Conservation (phyloP, 2,329 filamentous ascomycete species). For the Xylogone sp. region DNA sequence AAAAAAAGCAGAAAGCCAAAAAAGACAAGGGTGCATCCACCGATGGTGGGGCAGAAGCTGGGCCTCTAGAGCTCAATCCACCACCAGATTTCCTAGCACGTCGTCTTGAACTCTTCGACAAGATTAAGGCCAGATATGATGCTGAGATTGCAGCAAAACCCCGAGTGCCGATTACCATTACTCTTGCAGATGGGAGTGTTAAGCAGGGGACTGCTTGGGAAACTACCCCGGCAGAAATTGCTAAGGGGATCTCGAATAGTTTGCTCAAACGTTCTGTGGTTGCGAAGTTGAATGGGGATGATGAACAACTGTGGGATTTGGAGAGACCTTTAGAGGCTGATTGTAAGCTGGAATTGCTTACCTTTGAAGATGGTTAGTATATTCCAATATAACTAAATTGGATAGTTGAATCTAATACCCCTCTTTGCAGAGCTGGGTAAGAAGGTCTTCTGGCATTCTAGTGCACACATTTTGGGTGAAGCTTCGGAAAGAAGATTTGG, state of each 20-base stretch:
- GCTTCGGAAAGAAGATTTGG: constrained; percentile 87
- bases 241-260: constrained; percentile 78
- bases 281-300: constrained; percentile 72
- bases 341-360: constrained; percentile 79
- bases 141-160: constrained; percentile 69
- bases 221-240: constrained; percentile 79
- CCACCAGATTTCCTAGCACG: constrained; percentile 77
- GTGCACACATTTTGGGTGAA: constrained; percentile 93
- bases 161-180: constrained; percentile 70
- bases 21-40: constrained; percentile 46
- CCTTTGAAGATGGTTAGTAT: constrained; percentile 60
- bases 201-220: constrained; percentile 81
- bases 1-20: constrained; percentile 34
- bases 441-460: constrained; percentile 97
- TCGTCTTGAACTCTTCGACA: constrained; percentile 83
- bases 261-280: constrained; percentile 84
- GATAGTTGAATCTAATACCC: neutral
- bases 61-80: constrained; percentile 45
- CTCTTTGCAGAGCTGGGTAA: constrained; percentile 55
- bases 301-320: constrained; percentile 80
- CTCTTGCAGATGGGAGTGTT: constrained; percentile 67
- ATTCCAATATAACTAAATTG: neutral
- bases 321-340: constrained; percentile 84
- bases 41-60: constrained; percentile 30
- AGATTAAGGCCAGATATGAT: constrained; percentile 79